phyloP scores from a whole-genome alignment of 306 rosid genomes.

The Senna siamea region DNA sequence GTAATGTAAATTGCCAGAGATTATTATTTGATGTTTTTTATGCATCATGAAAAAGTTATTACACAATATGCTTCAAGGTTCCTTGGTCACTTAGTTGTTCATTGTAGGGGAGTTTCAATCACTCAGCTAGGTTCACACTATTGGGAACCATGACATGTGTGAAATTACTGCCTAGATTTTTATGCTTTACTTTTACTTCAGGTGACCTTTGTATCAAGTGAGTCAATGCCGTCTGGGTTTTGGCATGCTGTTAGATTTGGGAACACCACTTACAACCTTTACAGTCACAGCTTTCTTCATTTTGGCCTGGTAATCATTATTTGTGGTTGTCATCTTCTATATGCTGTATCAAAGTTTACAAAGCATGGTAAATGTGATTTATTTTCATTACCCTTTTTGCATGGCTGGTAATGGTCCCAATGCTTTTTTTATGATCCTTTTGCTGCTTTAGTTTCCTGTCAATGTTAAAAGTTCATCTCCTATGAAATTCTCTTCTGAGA shows the following conservation, averaged over 20 bases:
- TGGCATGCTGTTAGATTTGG: slow-evolving; percentile 64
- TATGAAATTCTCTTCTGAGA: slow-evolving; percentile 9
- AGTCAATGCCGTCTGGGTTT: slow-evolving; percentile 64
- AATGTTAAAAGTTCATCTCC: slow-evolving; percentile 22
- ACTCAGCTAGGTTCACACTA: slow-evolving; percentile 1
- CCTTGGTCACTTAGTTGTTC: not conserved
- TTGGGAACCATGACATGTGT: slow-evolving; percentile 20
- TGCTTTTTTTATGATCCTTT: not conserved
- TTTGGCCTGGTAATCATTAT: slow-evolving; percentile 73
- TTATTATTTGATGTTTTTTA: not conserved
- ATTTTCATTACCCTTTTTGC: slow-evolving; percentile 5
- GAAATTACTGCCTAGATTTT: slow-evolving; percentile 12
- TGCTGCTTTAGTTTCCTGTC: slow-evolving; percentile 27
- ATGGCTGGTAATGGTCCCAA: not conserved
- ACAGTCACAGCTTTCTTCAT: slow-evolving; percentile 95
- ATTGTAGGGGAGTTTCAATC: not conserved
- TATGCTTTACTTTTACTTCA: slow-evolving; percentile 46
- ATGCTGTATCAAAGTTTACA: not conserved
- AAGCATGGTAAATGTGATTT: slow-evolving; percentile 11
- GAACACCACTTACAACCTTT: slow-evolving; percentile 76
- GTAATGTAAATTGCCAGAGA: not conserved
- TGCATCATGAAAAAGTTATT: not conserved
- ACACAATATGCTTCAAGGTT: not conserved
- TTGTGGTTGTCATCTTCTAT: slow-evolving; percentile 11
- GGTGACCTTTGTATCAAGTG: slow-evolving; percentile 91